phyloP scores from a whole-genome alignment of 441 rosid genomes.

The Adansonia gregorii region DNA sequence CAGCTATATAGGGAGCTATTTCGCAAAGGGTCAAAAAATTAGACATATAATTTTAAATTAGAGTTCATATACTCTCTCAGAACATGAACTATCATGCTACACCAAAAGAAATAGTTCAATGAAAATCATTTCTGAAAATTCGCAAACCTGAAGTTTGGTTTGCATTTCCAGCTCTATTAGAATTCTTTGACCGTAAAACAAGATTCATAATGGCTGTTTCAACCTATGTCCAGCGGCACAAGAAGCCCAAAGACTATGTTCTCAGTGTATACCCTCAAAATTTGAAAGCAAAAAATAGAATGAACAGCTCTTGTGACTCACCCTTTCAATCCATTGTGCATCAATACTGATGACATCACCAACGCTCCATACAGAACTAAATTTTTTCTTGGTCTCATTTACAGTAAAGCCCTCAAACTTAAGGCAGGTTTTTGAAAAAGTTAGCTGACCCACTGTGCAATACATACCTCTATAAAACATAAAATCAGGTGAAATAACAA shows the following conservation, averaged over 20 bases:
- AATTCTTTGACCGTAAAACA: slow-evolving; percentile 47
- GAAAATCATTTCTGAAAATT: slow-evolving; percentile 9
- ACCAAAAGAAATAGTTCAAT: slow-evolving; percentile 1
- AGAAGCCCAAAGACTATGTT: slow-evolving; percentile 28
- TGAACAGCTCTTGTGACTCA: slow-evolving; percentile 38
- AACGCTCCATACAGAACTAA: slow-evolving; percentile 48
- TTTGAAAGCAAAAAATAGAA: not conserved
- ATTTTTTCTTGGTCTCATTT: slow-evolving; percentile 46
- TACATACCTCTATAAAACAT: slow-evolving; percentile 46
- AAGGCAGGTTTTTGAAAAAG: slow-evolving; percentile 50
- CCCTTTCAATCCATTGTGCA: slow-evolving; percentile 55
- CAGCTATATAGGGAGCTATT: not conserved
- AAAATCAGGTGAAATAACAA: slow-evolving; percentile 58
- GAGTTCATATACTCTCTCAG: not conserved
- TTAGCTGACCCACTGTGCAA: slow-evolving; percentile 49
- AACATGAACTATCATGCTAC: not conserved
- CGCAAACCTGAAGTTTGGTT: slow-evolving; percentile 56
- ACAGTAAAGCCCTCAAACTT: slow-evolving; percentile 52
- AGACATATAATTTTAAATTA: not conserved
- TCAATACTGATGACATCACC: slow-evolving; percentile 55
- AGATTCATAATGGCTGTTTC: slow-evolving; percentile 58
- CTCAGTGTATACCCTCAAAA: not conserved
- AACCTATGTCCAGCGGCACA: slow-evolving; percentile 48
- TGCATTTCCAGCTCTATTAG: slow-evolving; percentile 38
- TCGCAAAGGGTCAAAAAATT: not conserved